Evolutionary conservation across 192 early-diverging fungal species (phyloP), one percentile per base, ranked within the genome.

Genomic region (Podila epigama): DNA sequence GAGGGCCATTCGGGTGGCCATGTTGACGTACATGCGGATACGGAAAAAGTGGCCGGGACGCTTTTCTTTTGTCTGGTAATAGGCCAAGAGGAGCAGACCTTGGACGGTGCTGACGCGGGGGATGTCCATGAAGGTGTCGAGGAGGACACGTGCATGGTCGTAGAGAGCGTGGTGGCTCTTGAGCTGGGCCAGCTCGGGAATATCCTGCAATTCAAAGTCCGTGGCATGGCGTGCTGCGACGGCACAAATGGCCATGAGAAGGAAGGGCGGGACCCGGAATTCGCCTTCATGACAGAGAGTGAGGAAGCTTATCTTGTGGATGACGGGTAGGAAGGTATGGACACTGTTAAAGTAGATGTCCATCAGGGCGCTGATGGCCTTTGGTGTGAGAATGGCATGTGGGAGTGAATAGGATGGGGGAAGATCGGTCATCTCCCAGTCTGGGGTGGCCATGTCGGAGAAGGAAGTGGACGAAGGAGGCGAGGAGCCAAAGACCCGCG

Each of bases 1-100:
- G 61, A 88, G 86, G 5, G 91, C 91, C 86, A 92, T 92, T 32
- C 90, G 78, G 13, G 69, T 66, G 5, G 77, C 77, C 81, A 90
- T 84, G 41, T 89, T 90, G 67, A 88, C 70, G 60, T 79, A 85
- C 70, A 84, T 71, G 20, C 80, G 69, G 28, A 84, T 75, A 28
- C 85, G 80, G 61, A 83, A 83, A 35, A 86, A 84, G 55, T 77
- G 84, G 0, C 87, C 85, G 11, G 80, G 42, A 7, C 83, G 69
- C 48, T 77, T 79, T 50, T 79, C 80, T 16, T 82, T 77, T 37
- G 81, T 84, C 39, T 85, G 85, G 48, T 84, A 88, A 58, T 84
- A 85, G 6, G 81, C 68, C 13, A 88, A 28, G 5, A 88, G 64
- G 29, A 88, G 29, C 29, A 84, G 55, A 7, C 83, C 87, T 60